Base-by-base conservation (phyloP, 2,329 filamentous ascomycete species). In the Uncinocarpus reesii region DNA sequence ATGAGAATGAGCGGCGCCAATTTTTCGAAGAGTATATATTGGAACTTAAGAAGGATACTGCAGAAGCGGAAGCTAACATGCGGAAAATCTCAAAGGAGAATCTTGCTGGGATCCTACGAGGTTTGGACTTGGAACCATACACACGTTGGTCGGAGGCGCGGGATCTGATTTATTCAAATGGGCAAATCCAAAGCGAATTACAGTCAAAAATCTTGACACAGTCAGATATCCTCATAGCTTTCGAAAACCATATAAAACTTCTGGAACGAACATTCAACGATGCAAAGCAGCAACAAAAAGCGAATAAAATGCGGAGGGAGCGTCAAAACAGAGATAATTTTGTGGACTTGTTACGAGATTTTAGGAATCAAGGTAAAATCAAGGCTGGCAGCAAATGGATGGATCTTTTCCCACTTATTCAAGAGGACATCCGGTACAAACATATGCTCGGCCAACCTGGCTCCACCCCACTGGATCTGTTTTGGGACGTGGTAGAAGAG, bases 401-500 rank as follows among this genome's bases (percentile, higher is more conserved):
- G 65, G 78, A 88, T 51, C 75, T 96, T 54, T 74, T 84, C 56
- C 79, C 84, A 0, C 64, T 83, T 41, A 77, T 98, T 56, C 78
- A 85, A 57, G 73, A 84, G 48, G 92, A 98, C 60, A 77, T 83
- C 41, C 85, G 89, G 56, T 96, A 95, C 66, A 76, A 74, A 57
- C 81, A 80, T 54, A 87, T 95, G 74, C 77, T 89, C 51, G 89
- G 88, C 44, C 86, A 93, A 62, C 69, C 78, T 50, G 89, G 90
- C 48, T 95, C 89, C 3, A 84, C 80, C 3, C 86, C 92, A 11
- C 76, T 95, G 55, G 88, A 96, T 60, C 73, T 98, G 5, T 96
- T 98, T 71, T 95, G 90, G 87, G 92, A 98, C 63, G 73, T 89
- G 41, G 76, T 96, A 21, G 92, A 96, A 64, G 88, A 95, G 64